Evolutionary conservation across 495 filamentous ascomycete genomes (phyloP), one percentile per base, ranked within the genome.

Genomic region (Copromyces sp.): DNA sequence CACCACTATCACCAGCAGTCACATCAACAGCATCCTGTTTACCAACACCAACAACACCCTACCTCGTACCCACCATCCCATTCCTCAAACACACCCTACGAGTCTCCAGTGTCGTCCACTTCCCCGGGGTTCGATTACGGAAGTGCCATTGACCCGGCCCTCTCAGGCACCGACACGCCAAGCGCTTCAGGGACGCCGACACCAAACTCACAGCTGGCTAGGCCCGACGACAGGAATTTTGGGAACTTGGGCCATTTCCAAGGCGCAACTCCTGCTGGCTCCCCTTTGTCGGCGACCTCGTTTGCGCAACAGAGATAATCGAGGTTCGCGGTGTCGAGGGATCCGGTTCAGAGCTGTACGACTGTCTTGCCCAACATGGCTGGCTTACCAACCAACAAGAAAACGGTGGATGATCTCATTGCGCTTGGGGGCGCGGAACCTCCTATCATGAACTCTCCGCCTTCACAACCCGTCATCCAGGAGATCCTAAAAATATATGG

Each of bases 381-480:
- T 9, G 53, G 53, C 53, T 74, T 75, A 80, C 73, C 84, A 93
- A 92, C 87, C 78, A 92, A 90, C 83, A 83, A 86, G 77, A 87
- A 93, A 76, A 90, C 88, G 73, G 89, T 95, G 74, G 88, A 90
- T 81, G 91, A 96, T 77, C 88, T 96, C 41, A 87, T 95, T 75
- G 84, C 88, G 53, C 81, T 92, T 40, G 86, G 88, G 75, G 90
- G 90, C 69, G 80, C 88, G 47, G 82, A 87, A 44, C 90, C 91
- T 72, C 88, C 88, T 0, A 81, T 87, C 39, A 82, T 88, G 53
- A 86, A 89, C 75, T 84, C 88, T 68, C 85, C 87, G 61, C 78
- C 69, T 44, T 74, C 90, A 42, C 80, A 86, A 38, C 83, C 85
- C 1, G 82, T 83, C 37, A 78, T 91, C 40, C 88, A 91, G 73